Conservation (phyloP, 2,329 filamentous ascomycete species). For the Pseudocercospora macadamiae region DNA sequence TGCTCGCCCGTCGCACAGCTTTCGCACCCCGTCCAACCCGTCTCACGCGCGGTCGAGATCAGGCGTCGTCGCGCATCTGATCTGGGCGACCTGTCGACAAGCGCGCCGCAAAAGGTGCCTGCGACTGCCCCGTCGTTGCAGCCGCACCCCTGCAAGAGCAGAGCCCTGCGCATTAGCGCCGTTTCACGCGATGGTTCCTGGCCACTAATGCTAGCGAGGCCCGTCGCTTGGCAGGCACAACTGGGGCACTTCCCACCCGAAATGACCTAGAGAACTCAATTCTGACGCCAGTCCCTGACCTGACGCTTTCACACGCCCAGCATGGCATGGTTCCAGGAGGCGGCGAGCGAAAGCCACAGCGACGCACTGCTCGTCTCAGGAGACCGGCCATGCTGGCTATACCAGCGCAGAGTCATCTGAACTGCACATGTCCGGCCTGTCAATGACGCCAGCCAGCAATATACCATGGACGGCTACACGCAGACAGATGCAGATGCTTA, state of each 20-base stretch:
- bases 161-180: background rate
- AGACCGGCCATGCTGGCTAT: background rate
- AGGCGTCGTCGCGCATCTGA: background rate
- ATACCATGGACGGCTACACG: background rate
- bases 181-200: slow-evolving; percentile 5
- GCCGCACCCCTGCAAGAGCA: background rate
- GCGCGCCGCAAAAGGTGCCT: too few species aligned
- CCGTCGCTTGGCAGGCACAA: slow-evolving; percentile 1
- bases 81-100: background rate
- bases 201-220: background rate
- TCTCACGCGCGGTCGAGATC: background rate
- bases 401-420: background rate
- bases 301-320: background rate
- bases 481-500: background rate
- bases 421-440: slow-evolving; percentile 6
- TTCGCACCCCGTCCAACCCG: background rate
- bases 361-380: background rate
- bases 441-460: slow-evolving; percentile 5
- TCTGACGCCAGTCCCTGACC: background rate
- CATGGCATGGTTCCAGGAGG: background rate
- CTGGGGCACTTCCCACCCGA: background rate
- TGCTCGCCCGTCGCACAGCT: background rate
- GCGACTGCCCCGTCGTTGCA: background rate
- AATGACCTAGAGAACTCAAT: background rate
- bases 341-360: background rate